These are phyloP conservation scores for Aethionema arabicum DNA, from an alignment of 345 rosid species.

Conservation along the genomic window DNA sequence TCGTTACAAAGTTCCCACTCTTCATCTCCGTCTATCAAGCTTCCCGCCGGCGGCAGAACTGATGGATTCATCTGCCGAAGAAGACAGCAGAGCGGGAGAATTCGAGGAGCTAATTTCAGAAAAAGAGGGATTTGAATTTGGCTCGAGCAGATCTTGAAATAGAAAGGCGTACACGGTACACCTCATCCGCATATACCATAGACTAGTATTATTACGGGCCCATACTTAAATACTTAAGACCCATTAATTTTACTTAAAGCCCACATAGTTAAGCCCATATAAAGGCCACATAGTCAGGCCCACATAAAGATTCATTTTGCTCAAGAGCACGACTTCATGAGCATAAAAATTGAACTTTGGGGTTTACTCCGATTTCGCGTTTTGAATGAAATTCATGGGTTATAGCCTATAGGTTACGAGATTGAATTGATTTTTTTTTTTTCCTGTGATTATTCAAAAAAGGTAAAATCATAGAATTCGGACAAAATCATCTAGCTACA, in stretches of 20 bases:
- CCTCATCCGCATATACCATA: background rate
- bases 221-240: background rate
- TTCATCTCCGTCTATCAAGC: slow-evolving; percentile 1
- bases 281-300: background rate
- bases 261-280: background rate
- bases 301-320: no score
- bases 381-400: background rate
- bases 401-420: no score
- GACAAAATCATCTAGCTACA: no score
- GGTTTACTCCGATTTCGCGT: no score
- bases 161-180: slow-evolving; percentile 5
- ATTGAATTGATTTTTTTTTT: no score
- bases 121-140: background rate
- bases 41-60: background rate
- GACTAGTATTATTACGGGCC: background rate
- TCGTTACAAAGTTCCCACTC: slow-evolving; percentile 76
- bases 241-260: background rate
- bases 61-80: slow-evolving; percentile 6
- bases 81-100: slow-evolving; percentile 32
- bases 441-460: no score
- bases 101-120: slow-evolving; percentile 1
- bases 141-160: slow-evolving; percentile 6
- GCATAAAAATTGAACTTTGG: no score
- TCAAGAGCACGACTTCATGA: background rate
- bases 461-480: no score